Percentiles rank a stretch among this genome's conserved stretches.
Evolutionary conservation across 768 basidiomycete genomes (phyloP).

Genomic region (Boletus edulis): DNA sequence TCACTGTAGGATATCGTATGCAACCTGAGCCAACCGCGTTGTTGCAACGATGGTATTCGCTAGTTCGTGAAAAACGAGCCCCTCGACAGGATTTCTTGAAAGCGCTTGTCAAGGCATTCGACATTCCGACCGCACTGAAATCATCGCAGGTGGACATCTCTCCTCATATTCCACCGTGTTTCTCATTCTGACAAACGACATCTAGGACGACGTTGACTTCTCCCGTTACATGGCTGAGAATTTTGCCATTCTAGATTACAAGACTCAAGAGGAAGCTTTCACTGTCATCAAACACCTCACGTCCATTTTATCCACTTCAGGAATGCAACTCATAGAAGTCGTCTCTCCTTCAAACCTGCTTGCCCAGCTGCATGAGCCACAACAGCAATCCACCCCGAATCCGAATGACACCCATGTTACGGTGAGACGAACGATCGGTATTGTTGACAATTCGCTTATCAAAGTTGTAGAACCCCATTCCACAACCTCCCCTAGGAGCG

Average conservation of each 20-base stretch:
- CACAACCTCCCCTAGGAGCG: background rate
- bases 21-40: conserved; percentile 68
- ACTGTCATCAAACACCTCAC: conserved; percentile 82
- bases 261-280: conserved; percentile 90
- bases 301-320: conserved; percentile 70
- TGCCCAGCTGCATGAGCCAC: conserved; percentile 49
- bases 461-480: background rate
- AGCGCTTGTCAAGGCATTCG: conserved; percentile 77
- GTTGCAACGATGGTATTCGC: conserved; percentile 85
- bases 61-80: conserved; percentile 88
- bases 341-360: conserved; percentile 71
- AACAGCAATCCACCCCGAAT: background rate
- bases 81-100: conserved; percentile 86
- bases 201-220: conserved; percentile 80
- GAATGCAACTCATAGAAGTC: conserved; percentile 76
- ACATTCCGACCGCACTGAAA: conserved; percentile 57
- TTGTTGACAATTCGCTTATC: background rate
- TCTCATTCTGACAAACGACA: background rate
- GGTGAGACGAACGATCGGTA: conserved; percentile 1
- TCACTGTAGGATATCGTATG: conserved; percentile 57
- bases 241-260: conserved; percentile 89
- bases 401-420: background rate
- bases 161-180: no score
- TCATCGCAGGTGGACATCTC: conserved; percentile 51
- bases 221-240: conserved; percentile 94